phyloP scores from a whole-genome alignment of 2,329 filamentous ascomycete genomes.

The Arthrinium phaeospermum region DNA sequence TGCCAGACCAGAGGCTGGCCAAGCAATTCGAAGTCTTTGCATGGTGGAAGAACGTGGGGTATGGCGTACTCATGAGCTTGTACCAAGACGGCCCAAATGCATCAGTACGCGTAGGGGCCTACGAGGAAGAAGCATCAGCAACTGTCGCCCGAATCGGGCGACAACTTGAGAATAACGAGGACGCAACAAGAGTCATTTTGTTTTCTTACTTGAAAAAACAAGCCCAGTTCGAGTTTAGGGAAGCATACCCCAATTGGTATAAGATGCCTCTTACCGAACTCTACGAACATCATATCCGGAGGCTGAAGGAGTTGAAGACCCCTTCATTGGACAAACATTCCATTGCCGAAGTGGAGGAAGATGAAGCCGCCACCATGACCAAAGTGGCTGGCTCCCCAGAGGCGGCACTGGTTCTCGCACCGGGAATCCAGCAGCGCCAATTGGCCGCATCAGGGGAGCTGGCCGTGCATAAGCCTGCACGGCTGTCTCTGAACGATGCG shows the following conservation, averaged over 20 bases:
- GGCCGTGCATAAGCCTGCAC: neutral
- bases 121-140: neutral
- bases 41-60: constrained; percentile 28
- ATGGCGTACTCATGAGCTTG: constrained; percentile 29
- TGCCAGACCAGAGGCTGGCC: constrained; percentile 31
- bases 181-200: neutral
- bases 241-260: constrained; percentile 29
- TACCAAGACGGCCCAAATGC: neutral
- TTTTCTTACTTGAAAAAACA: neutral
- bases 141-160: neutral
- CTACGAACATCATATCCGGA: constrained; percentile 28
- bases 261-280: constrained; percentile 29
- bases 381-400: neutral
- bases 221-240: neutral
- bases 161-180: neutral
- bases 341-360: neutral
- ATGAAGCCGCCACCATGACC: neutral
- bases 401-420: neutral
- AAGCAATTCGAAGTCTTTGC: constrained; percentile 28
- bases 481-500: neutral
- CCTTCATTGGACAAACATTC: neutral
- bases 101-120: neutral
- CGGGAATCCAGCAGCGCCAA: neutral
- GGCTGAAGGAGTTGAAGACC: neutral
- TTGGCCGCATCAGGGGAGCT: neutral